Base-by-base conservation (phyloP, 1,284 basidiomycete species). In the Cutaneotrichosporon cyanovorans region DNA sequence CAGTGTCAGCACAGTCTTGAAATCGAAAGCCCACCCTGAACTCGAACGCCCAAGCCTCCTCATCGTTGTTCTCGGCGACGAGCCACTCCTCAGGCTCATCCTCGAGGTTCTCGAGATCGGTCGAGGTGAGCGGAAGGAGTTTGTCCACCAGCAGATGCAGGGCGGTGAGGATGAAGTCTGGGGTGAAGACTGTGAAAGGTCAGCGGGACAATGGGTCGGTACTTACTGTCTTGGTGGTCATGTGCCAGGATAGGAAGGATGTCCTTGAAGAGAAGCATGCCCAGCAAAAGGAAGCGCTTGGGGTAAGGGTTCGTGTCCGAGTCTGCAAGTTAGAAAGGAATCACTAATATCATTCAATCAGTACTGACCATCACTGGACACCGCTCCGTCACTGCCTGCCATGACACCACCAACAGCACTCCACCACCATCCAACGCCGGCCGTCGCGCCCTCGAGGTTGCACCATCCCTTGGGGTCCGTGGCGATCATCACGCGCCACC, bases 21-120 rank as follows among this genome's bases (percentile, higher is more conserved):
- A 25, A 45, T 40, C n/a, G n/a, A n/a, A 2, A 3, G 69, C 82
- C 44, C 59, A 90, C 88, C 47, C 89, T 76, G 49, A 91, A 80
- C 60, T 89, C 85, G 60, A 79, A 92, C 50, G 87, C 82, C 89
- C 89, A 93, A 23, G 88, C 87, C 50, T 83, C 84, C 56, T 88
- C 89, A 54, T 83, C 84, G 51, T 86, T 84, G 30, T 59, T 60
- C 69, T 91, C 87, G 2, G 79, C 66, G 50, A 87, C 84, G 5
- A 89, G 78, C 87, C 88, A 93, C 61, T 90, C 86, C 71, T 93
- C 89, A 0, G 88, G 87, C 67, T 90, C 86, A 21, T 78, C 76
- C 71, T 83, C 78, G 82, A 89, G 86, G 3, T 74, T 77, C 54
- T 87, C 80, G 5, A 92, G 76, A 65, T 92, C 88, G 5, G 76